Conservation (phyloP, 2,329 filamentous ascomycete genomes). For the Geosmithia putterillii region DNA sequence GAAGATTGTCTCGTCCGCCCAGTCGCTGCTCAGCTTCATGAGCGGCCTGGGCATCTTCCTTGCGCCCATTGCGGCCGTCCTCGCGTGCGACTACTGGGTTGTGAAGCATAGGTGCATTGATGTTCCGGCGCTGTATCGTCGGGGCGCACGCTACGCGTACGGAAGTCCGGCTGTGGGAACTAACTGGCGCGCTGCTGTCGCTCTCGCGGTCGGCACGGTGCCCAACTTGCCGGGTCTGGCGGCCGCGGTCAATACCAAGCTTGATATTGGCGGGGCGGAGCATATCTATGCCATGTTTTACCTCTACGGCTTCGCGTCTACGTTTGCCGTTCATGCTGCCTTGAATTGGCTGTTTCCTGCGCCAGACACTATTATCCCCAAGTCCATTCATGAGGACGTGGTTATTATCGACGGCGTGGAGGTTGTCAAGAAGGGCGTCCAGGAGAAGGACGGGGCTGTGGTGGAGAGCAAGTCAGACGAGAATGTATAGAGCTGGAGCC, state of each 20-base stretch:
- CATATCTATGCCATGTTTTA: slow-evolving; percentile 7
- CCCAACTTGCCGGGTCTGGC: slow-evolving; percentile 45
- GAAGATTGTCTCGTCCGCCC: slow-evolving; percentile 11
- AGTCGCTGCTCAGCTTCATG: slow-evolving; percentile 3
- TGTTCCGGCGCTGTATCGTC: slow-evolving; percentile 21
- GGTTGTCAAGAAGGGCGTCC: not conserved
- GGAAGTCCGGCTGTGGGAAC: slow-evolving; percentile 21
- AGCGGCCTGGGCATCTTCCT: slow-evolving; percentile 38
- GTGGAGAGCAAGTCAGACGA: too few species aligned
- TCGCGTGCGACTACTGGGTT: slow-evolving; percentile 48
- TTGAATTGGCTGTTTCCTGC: slow-evolving; percentile 6
- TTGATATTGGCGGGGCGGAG: slow-evolving; percentile 4
- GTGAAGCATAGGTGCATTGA: slow-evolving; percentile 38
- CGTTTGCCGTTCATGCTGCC: slow-evolving; percentile 3
- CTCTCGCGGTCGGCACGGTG: slow-evolving; percentile 41
- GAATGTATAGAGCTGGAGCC: too few species aligned
- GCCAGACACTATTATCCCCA: slow-evolving; percentile 4
- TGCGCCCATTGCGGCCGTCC: slow-evolving; percentile 49
- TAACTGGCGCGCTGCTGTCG: slow-evolving; percentile 47
- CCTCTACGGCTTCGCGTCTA: slow-evolving; percentile 6
- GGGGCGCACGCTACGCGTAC: slow-evolving; percentile 29
- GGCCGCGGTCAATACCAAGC: not conserved
- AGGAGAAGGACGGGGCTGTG: not conserved
- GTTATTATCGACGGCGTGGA: slow-evolving; percentile 1
- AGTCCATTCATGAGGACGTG: slow-evolving; percentile 4